phyloP scores from a whole-genome alignment of 768 basidiomycete genomes.

The Candolleomyces aberdarensis region DNA sequence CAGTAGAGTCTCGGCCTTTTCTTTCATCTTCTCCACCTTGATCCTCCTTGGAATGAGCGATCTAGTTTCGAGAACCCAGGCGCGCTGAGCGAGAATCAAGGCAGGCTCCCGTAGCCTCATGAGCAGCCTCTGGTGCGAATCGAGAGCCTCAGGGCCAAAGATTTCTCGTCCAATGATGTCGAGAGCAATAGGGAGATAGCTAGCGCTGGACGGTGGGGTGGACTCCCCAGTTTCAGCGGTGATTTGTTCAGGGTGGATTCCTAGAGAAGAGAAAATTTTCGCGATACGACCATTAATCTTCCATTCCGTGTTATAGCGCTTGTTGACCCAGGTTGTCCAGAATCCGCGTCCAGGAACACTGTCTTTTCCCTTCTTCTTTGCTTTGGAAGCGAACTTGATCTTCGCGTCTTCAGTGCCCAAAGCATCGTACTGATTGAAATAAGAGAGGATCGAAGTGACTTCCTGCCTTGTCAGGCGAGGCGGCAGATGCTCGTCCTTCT shows the following conservation, averaged over 20 bases:
- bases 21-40: background rate
- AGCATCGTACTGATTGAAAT: conserved; percentile 10
- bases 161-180: background rate
- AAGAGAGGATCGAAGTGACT: conserved; percentile 9
- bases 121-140: background rate
- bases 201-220: background rate
- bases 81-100: background rate
- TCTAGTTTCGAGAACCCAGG: background rate
- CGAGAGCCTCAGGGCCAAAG: conserved; percentile 1
- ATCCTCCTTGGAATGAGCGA: background rate
- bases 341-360: conserved; percentile 11
- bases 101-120: background rate
- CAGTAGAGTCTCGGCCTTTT: background rate
- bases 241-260: background rate
- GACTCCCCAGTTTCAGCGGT: background rate
- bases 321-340: background rate
- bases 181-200: background rate
- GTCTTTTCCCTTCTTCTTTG: conserved; percentile 1
- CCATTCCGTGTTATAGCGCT: background rate
- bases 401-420: background rate
- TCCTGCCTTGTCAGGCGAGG: conserved; percentile 1
- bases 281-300: background rate
- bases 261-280: background rate
- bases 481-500: conserved; percentile 14
- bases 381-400: conserved; percentile 1